Evolutionary conservation across 2,329 filamentous ascomycete genomes (phyloP), one percentile per base, ranked within the genome.

Genomic region (Berkeleyomyces basicola): DNA sequence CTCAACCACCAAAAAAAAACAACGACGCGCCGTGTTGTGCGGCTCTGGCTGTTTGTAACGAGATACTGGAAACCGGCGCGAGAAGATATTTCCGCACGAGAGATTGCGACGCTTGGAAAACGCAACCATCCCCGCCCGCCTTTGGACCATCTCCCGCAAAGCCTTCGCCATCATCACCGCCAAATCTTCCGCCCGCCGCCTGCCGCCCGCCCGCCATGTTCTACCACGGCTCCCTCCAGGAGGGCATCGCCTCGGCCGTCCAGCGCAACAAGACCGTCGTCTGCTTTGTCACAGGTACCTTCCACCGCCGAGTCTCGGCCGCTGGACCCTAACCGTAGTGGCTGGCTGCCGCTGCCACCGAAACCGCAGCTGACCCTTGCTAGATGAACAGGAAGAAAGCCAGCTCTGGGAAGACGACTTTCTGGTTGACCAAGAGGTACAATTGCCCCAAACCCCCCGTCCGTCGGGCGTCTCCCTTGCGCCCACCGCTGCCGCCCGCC

Each of bases 221-320:
- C 74, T 91, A 90, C 71, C 70, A 84, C 65, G 91, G 90, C 16
- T 84, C 83, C 65, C 74, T 96, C 23, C 87, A 95, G 69, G 85
- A 86, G 69, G 91, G 89, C 64, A 95, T 96, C 68, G 79, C 81
- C 40, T 77, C 82, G 23, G 90, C 91, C 10, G 79, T 96, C 5
- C 80, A 82, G 65, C 78, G 91, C 71, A 77, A 82, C 64, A 95
- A 92, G 73, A 79, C 87, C 16, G 87, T 96, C 0, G 81, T 88
- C 39, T 95, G 90, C 74, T 95, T 96, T 72, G 85, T 96, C 40
- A 82, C 84, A 70, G 86, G 88, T 90, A 72, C 67, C 76, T 67
- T 66, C 63, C 11, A 23, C 23, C 23, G 2, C 40, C 43, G 14
- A 55, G 9, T 43, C n/a, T 36, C 31, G 5, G 16, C 31, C 33